phyloP scores from a whole-genome alignment of 805 yeast species.

The Candida broadrunensis region DNA sequence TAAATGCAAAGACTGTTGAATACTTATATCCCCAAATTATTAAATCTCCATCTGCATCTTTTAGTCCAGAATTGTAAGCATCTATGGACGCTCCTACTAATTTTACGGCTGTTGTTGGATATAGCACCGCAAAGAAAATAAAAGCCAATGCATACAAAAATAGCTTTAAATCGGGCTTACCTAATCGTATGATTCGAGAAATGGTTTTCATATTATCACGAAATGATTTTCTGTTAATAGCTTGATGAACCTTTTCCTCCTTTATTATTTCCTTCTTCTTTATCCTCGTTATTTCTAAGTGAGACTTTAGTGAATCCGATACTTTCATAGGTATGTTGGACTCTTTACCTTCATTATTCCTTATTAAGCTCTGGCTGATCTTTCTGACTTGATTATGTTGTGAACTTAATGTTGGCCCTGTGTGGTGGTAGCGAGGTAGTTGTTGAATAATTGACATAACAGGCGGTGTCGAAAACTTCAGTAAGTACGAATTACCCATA shows the following conservation, averaged over 20 bases:
- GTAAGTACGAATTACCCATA: not conserved
- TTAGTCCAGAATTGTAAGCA: conserved; percentile 32
- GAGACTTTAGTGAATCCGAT: conserved; percentile 20
- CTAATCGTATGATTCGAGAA: conserved; percentile 35
- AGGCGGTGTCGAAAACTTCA: not conserved
- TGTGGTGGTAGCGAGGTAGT: too few species aligned
- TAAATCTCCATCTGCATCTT: conserved; percentile 37
- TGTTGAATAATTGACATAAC: too few species aligned
- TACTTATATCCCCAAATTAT: conserved; percentile 45
- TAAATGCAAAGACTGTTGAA: conserved; percentile 35
- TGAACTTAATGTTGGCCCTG: too few species aligned
- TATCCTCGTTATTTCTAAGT: conserved; percentile 24
- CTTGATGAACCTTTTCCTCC: conserved; percentile 33
- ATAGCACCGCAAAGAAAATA: conserved; percentile 41
- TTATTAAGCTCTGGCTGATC: not conserved
- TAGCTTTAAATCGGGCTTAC: conserved; percentile 36
- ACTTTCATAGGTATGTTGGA: not conserved
- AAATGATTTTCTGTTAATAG: conserved; percentile 24
- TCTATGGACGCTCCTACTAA: conserved; percentile 43
- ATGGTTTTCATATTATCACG: conserved; percentile 33
- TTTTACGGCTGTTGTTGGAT: conserved; percentile 42
- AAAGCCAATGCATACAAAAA: conserved; percentile 39
- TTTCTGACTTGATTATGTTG: not conserved
- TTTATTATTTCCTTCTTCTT: conserved; percentile 21
- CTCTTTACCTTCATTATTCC: not conserved